Evolutionary conservation across 2,329 filamentous ascomycete species (phyloP).

Genomic region (Pestalotiopsis fici): DNA sequence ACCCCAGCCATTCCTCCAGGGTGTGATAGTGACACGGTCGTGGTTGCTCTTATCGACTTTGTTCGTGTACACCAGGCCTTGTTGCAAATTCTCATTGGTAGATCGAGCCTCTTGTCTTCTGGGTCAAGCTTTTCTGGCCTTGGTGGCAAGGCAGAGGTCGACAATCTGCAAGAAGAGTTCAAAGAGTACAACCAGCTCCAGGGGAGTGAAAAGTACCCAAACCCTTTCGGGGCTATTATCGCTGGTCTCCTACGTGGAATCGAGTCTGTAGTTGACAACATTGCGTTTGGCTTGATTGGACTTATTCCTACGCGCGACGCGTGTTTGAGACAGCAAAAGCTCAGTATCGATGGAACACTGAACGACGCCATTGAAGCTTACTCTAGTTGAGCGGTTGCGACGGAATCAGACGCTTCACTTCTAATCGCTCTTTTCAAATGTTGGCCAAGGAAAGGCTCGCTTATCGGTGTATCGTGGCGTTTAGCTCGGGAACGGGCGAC

Average conservation of each 20-base stretch:
- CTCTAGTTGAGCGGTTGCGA: not conserved
- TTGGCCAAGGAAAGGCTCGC: not conserved
- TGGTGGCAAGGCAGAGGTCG: not conserved
- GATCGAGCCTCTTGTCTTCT: constrained; percentile 5
- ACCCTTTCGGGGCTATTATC: constrained; percentile 10
- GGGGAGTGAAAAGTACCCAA: constrained; percentile 2
- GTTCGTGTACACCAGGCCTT: constrained; percentile 12
- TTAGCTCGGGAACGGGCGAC: not conserved
- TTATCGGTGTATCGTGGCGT: not conserved
- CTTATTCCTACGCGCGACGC: constrained; percentile 11
- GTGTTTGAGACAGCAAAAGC: constrained; percentile 12
- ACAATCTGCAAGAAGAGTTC: not conserved
- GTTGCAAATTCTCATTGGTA: constrained; percentile 11
- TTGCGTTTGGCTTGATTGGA: constrained; percentile 10
- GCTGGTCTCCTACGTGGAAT: constrained; percentile 11
- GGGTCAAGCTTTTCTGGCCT: not conserved
- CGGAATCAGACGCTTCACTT: not conserved
- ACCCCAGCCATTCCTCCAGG: constrained; percentile 6
- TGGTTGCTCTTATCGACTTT: constrained; percentile 13
- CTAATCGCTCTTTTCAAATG: not conserved
- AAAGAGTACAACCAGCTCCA: not conserved
- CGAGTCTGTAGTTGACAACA: constrained; percentile 10
- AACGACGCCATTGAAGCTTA: constrained; percentile 13
- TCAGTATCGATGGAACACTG: constrained; percentile 11
- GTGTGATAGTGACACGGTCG: constrained; percentile 13